Conservation (phyloP, 23 red algal species). For the Agarophyton chilense region DNA sequence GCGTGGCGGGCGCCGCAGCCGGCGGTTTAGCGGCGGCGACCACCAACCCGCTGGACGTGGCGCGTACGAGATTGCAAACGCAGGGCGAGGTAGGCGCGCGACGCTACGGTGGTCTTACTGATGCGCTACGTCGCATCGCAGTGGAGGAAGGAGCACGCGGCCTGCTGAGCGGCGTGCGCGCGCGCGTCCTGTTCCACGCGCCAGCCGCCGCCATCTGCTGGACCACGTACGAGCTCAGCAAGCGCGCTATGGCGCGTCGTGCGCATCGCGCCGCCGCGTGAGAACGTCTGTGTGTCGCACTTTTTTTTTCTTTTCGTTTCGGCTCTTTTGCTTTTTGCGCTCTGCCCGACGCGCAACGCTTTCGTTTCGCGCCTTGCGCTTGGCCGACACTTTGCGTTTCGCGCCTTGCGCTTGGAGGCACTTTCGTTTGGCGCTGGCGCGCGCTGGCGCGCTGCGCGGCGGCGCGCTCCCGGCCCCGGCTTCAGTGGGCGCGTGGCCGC, state of each 20-base stretch:
- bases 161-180: conserved; percentile 76
- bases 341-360: too few relatives aligned
- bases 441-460: too few relatives aligned
- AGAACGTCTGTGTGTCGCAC: too few relatives aligned
- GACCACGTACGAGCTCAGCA: conserved; percentile 91
- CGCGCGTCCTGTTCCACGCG: conserved; percentile 93
- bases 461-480: background rate
- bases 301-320: too few relatives aligned
- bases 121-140: conserved; percentile 66
- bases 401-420: too few relatives aligned
- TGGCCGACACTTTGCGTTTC: too few relatives aligned
- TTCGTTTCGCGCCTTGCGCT: too few relatives aligned
- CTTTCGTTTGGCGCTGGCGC: too few relatives aligned
- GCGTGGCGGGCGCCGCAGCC: conserved; percentile 72
- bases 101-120: conserved; percentile 75
- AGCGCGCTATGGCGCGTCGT: conserved; percentile 32
- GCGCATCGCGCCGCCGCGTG: background rate
- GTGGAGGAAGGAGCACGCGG: conserved; percentile 74
- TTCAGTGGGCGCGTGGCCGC: background rate
- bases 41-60: conserved; percentile 97
- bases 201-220: conserved; percentile 94
- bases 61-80: conserved; percentile 92
- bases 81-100: conserved; percentile 97
- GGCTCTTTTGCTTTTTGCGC: too few relatives aligned
- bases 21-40: conserved; percentile 76